Percentiles rank a stretch among this genome's conserved stretches.
Evolutionary conservation across 1,284 basidiomycete species (phyloP).

Genomic region (Mycena citricolor): DNA sequence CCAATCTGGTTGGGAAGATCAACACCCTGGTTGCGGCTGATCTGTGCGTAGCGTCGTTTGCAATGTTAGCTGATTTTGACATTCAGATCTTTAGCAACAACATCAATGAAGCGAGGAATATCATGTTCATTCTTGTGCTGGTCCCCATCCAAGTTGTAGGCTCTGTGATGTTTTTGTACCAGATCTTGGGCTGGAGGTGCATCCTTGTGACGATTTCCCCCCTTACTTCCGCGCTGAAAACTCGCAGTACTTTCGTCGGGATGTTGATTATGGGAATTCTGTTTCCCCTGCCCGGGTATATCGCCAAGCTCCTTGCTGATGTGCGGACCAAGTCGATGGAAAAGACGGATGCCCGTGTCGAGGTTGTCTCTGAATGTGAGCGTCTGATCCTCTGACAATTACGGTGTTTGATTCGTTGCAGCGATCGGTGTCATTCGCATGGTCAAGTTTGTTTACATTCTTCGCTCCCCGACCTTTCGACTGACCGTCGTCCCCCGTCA

Average conservation of each 20-base stretch:
- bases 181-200: constrained; percentile 32
- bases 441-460: constrained; percentile 45
- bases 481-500: not conserved
- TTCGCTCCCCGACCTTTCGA: not conserved
- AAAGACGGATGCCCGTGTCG: constrained; percentile 49
- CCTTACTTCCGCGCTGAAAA: not conserved
- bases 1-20: constrained; percentile 44
- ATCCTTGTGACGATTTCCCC: not conserved
- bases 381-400: not conserved
- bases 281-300: constrained; percentile 52
- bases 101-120: constrained; percentile 26
- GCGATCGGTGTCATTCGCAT: constrained; percentile 51
- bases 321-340: constrained; percentile 22
- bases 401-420: not conserved
- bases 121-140: constrained; percentile 26
- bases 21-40: constrained; percentile 40
- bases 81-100: constrained; percentile 22
- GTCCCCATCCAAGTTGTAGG: constrained; percentile 33
- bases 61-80: constrained; percentile 6
- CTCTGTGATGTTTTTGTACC: constrained; percentile 34
- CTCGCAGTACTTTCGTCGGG: constrained; percentile 47
- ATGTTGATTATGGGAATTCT: constrained; percentile 49
- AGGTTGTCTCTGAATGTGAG: constrained; percentile 47
- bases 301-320: constrained; percentile 30
- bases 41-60: constrained; percentile 1